phyloP scores from a whole-genome alignment of 2,329 filamentous ascomycete species.

The Calonectria henricotiae region DNA sequence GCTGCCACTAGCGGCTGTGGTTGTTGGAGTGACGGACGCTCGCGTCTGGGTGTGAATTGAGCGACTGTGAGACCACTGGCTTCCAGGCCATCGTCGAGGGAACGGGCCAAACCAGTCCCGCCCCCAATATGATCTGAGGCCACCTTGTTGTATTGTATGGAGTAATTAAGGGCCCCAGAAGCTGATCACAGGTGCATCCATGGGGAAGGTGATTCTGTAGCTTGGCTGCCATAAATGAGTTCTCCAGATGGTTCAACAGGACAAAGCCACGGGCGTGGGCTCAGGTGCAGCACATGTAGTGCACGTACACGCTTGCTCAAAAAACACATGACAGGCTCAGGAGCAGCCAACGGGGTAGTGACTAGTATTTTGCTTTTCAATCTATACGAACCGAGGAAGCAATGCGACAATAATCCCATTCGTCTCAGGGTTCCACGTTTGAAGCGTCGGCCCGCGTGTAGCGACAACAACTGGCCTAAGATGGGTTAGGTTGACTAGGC shows the following conservation, averaged over 20 bases:
- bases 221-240: conserved; percentile 19
- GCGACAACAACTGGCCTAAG: conserved; percentile 30
- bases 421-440: conserved; percentile 41
- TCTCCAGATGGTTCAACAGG: conserved; percentile 24
- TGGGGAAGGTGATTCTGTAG: conserved; percentile 33
- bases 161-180: conserved; percentile 16
- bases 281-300: background rate
- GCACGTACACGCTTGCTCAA: background rate
- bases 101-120: conserved; percentile 15
- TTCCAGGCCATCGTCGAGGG: conserved; percentile 24
- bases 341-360: background rate
- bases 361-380: background rate
- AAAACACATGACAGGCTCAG: conserved; percentile 28
- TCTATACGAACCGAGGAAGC: background rate
- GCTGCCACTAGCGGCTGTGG: conserved; percentile 32
- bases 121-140: conserved; percentile 33
- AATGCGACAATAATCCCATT: conserved; percentile 31
- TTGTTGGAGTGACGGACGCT: conserved; percentile 34
- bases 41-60: conserved; percentile 17
- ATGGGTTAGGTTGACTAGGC: conserved; percentile 22
- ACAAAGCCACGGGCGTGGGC: conserved; percentile 13
- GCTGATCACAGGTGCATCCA: conserved; percentile 27
- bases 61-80: background rate
- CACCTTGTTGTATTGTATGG: background rate
- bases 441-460: conserved; percentile 38